Evolutionary conservation across 225 moss, liverwort and hornwort genomes (phyloP), one percentile per base, ranked within the genome.

Genomic region (Antitrichia curtipendula): DNA sequence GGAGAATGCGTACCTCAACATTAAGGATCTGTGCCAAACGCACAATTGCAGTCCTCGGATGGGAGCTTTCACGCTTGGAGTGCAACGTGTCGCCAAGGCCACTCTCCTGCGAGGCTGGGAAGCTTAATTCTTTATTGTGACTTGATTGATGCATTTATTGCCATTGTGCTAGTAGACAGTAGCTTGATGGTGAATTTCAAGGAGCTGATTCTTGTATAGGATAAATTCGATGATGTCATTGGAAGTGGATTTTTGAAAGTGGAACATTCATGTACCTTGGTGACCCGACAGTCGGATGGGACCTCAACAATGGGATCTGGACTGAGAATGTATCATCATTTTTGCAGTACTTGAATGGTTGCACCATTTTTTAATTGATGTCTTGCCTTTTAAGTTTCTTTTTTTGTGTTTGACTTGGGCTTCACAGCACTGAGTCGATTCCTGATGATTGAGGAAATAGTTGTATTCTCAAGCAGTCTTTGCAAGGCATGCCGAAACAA

Each of bases 81-180:
- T 98, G 20, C 92, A 95, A 54, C 94, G 98, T 32, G 98, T 98
- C 28, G 97, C 98, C 38, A 94, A 89, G 88, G 97, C 98, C 16
- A 97, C 98, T 49, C 89, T 98, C 36, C 82, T 98, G 69, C 96
- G 98, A 76, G 98, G 98, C 78, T 98, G 98, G 98, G 98, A 97
- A 91, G 97, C 96, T 50, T 98, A 83, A 93, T 64, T 85, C 65
- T 75, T 64, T 57, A 4, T 47, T 68, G 57, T 57, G 16, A 66
- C 50, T 82, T 75, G 54, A 82, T 76, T 74, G 38, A 71, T 53
- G 38, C 36, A 74, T 56, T 70, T 6, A 76, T 87, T 71, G 32
- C 65, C 85, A 54, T 86, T 40, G 78, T 24, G 64, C 41, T 49
- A 19, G 74, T 2, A 50, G 50, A 49, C 15, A 36, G 27, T 9